Percentiles rank a stretch among this genome's conserved stretches.
Evolutionary conservation across 164 flowering plant species (phyloP).

Genomic region (Aristolochia californica): DNA sequence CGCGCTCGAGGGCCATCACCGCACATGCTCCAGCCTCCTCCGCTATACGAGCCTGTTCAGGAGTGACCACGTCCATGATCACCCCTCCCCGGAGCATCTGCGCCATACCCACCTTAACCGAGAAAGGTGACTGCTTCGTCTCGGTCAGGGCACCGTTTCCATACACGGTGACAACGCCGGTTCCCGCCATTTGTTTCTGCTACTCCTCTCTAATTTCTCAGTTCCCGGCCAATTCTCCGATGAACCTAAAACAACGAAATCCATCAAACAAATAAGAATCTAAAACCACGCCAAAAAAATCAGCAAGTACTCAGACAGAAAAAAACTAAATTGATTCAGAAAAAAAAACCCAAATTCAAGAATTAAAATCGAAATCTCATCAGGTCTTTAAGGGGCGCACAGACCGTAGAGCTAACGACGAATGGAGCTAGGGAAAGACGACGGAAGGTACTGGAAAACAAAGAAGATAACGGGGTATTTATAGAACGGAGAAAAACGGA

Average conservation of each 20-base stretch:
- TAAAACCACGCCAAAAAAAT: too few relatives aligned
- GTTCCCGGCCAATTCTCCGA: too few relatives aligned
- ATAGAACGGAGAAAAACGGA: not conserved
- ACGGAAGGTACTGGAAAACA: too few relatives aligned
- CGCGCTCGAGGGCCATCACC: constrained; percentile 30
- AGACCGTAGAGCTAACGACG: too few relatives aligned
- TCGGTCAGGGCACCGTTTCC: constrained; percentile 28
- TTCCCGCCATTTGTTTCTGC: constrained; percentile 16
- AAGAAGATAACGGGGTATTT: not conserved
- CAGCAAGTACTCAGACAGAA: too few relatives aligned
- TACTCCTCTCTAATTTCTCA: not conserved
- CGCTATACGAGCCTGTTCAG: constrained; percentile 31
- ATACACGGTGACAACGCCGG: constrained; percentile 23
- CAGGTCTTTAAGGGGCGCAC: too few relatives aligned
- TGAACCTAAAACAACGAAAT: too few relatives aligned
- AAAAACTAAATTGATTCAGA: too few relatives aligned
- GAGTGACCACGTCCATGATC: constrained; percentile 32
- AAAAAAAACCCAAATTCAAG: too few relatives aligned
- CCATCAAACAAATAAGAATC: too few relatives aligned
- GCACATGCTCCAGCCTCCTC: constrained; percentile 39
- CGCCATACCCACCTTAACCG: constrained; percentile 29
- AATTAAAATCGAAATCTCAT: too few relatives aligned
- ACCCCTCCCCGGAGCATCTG: constrained; percentile 39
- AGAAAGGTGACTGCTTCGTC: constrained; percentile 21
- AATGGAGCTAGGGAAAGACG: too few relatives aligned